Evolutionary conservation across 805 yeast genomes (phyloP).

Genomic region (Metschnikowia amazonensis): DNA sequence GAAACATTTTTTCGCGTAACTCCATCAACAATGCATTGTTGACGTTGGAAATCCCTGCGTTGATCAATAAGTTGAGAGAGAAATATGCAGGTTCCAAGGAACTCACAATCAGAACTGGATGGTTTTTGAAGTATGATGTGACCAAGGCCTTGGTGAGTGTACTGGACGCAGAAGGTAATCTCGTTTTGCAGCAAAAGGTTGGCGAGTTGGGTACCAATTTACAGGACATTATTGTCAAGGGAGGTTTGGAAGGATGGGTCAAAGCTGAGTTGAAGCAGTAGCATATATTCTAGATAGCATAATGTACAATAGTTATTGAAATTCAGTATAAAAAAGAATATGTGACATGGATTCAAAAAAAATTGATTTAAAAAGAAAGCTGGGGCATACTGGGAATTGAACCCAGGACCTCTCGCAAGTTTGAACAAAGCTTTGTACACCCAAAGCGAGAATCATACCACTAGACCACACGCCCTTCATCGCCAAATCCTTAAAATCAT

Average conservation of each 20-base stretch:
- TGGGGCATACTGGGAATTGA: constrained; percentile 24
- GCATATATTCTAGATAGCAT: constrained; percentile 2
- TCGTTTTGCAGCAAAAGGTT: constrained; percentile 77
- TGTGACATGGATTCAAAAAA: too few species aligned
- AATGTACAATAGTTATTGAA: neutral
- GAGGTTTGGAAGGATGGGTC: constrained; percentile 99
- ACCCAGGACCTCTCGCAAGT: constrained; percentile 24
- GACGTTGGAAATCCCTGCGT: constrained; percentile 88
- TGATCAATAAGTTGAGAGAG: constrained; percentile 72
- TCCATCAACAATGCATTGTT: constrained; percentile 93
- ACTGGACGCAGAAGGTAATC: constrained; percentile 56
- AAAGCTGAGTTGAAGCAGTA: constrained; percentile 51
- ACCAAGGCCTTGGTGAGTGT: constrained; percentile 78
- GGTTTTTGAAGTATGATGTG: constrained; percentile 91
- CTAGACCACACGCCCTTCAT: constrained; percentile 22
- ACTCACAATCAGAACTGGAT: constrained; percentile 91
- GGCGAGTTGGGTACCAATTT: constrained; percentile 94
- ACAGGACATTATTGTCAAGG: constrained; percentile 94
- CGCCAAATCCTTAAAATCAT: too few species aligned
- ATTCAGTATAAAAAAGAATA: too few species aligned
- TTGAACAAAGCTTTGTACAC: constrained; percentile 8
- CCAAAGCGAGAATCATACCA: constrained; percentile 25
- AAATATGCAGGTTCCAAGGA: constrained; percentile 58
- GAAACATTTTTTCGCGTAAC: constrained; percentile 94
- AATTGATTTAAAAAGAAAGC: neutral